Evolutionary conservation across 805 yeast species (phyloP).

Genomic region (Ogataea parapolymorpha): DNA sequence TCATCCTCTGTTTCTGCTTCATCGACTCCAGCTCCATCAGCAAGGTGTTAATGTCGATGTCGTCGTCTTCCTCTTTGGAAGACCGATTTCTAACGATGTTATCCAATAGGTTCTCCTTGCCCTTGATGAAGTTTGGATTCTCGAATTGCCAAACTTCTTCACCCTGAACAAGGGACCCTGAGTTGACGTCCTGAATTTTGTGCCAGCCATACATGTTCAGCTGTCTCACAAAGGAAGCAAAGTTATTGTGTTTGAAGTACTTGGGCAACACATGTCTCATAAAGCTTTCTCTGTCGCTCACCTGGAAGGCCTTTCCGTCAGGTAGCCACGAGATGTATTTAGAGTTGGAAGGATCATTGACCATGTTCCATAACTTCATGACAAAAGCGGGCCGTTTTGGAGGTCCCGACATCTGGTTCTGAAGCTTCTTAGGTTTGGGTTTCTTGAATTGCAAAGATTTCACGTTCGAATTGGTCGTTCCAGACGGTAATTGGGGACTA

Average conservation of each 20-base stretch:
- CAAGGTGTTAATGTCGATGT: slow-evolving; percentile 49
- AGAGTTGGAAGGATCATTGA: slow-evolving; percentile 70
- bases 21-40: slow-evolving; percentile 71
- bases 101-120: slow-evolving; percentile 79
- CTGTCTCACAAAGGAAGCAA: slow-evolving; percentile 94
- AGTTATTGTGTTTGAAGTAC: slow-evolving; percentile 92
- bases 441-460: slow-evolving; percentile 21
- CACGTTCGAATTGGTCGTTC: neutral
- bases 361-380: slow-evolving; percentile 92
- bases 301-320: slow-evolving; percentile 84
- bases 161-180: slow-evolving; percentile 60
- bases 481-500: slow-evolving; percentile 5
- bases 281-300: slow-evolving; percentile 77
- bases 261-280: slow-evolving; percentile 83
- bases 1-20: slow-evolving; percentile 72
- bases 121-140: slow-evolving; percentile 74
- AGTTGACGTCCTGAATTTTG: slow-evolving; percentile 87
- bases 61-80: slow-evolving; percentile 39
- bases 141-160: slow-evolving; percentile 91
- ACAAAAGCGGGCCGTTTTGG: slow-evolving; percentile 87
- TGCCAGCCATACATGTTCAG: slow-evolving; percentile 99
- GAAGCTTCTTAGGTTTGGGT: slow-evolving; percentile 24
- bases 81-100: slow-evolving; percentile 75
- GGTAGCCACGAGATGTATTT: slow-evolving; percentile 79
- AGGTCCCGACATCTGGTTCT: slow-evolving; percentile 20